Evolutionary conservation across 1,284 basidiomycete genomes (phyloP).

Genomic region (Apiotrichum mycotoxinovorans): DNA sequence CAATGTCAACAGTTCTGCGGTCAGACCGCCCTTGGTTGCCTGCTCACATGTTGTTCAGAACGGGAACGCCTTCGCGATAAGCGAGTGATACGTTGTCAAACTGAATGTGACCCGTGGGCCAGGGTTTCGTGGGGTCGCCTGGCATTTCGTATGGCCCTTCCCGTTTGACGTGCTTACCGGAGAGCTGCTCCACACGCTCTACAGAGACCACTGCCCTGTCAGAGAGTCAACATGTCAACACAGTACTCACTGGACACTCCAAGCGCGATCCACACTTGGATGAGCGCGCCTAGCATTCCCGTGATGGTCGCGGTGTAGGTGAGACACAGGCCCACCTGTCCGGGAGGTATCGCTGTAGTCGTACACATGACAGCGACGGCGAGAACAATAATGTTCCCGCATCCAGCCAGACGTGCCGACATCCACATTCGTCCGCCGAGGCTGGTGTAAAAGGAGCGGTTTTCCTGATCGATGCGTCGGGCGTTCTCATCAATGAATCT

Average conservation of each 20-base stretch:
- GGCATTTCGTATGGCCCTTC: conserved; percentile 62
- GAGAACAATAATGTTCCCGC: conserved; percentile 65
- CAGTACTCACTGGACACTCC: conserved; percentile 51
- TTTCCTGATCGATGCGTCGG: conserved; percentile 70
- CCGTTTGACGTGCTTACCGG: conserved; percentile 56
- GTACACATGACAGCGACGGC: conserved; percentile 56
- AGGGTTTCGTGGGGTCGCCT: conserved; percentile 54
- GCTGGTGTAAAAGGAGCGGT: conserved; percentile 59
- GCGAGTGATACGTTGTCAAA: conserved; percentile 48
- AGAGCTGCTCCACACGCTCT: conserved; percentile 65
- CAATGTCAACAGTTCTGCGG: conserved; percentile 23
- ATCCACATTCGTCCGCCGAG: conserved; percentile 59
- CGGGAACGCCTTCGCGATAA: conserved; percentile 53
- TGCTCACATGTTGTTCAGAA: conserved; percentile 54
- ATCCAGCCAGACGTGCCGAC: conserved; percentile 68
- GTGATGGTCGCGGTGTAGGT: conserved; percentile 57
- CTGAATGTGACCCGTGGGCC: conserved; percentile 44
- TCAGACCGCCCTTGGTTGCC: too few relatives aligned
- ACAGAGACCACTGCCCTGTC: conserved; percentile 66
- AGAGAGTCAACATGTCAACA: neutral
- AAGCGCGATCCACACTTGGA: conserved; percentile 60
- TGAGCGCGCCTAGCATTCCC: conserved; percentile 56
- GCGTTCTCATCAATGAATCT: conserved; percentile 66
- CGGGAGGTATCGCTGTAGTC: conserved; percentile 59
- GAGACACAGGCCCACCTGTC: conserved; percentile 67